Evolutionary conservation across 371 early-diverging fungal genomes (phyloP).

Genomic region (Lichtheimia hyalospora): DNA sequence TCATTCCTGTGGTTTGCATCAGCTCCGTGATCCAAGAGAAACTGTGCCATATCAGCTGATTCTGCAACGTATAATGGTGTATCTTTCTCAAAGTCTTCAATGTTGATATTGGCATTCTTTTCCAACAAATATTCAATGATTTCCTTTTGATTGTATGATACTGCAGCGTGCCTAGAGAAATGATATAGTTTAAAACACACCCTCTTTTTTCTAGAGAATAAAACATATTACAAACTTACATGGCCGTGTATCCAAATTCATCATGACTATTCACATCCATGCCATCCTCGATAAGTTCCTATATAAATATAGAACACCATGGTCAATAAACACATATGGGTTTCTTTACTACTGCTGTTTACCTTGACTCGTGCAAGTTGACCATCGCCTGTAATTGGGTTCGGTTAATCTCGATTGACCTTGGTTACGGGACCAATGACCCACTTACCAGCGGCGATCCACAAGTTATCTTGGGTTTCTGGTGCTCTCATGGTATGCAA

Average conservation of each 20-base stretch:
- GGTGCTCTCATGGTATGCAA: conserved; percentile 8
- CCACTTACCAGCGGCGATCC: conserved; percentile 48
- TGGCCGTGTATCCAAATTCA: conserved; percentile 68
- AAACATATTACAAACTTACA: conserved; percentile 40
- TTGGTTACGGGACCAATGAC: no score
- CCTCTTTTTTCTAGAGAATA: neutral
- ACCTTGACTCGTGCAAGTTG: conserved; percentile 46
- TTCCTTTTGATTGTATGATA: conserved; percentile 63
- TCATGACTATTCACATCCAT: conserved; percentile 63
- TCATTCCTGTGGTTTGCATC: conserved; percentile 62
- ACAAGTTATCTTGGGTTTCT: conserved; percentile 35
- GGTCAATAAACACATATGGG: neutral
- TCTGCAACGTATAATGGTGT: conserved; percentile 87
- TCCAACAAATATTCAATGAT: conserved; percentile 55
- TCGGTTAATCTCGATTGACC: neutral
- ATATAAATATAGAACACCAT: neutral
- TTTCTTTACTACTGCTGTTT: neutral
- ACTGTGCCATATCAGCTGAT: conserved; percentile 67
- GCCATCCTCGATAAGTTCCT: conserved; percentile 50
- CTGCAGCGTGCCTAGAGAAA: conserved; percentile 61
- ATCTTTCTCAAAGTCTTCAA: conserved; percentile 81
- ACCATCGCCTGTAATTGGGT: conserved; percentile 33
- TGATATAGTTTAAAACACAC: neutral
- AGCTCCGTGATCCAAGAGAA: conserved; percentile 74
- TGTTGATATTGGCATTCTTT: conserved; percentile 61